These are phyloP conservation scores for Phytophthora europaea DNA, from an alignment of 352 stramenopile genomes.

Conservation along the genomic window DNA sequence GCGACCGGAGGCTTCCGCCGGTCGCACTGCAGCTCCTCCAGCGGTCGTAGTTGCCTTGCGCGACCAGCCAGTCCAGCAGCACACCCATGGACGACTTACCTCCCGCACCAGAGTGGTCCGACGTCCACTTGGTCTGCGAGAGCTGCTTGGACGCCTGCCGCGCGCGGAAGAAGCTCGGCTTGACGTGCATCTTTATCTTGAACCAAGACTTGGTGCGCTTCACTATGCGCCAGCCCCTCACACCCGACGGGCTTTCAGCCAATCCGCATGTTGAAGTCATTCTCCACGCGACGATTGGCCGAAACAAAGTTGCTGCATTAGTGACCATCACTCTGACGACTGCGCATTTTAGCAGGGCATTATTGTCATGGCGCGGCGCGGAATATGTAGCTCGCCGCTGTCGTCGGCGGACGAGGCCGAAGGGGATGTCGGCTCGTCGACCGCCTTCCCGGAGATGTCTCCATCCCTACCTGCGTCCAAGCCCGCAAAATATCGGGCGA, in stretches of 20 bases:
- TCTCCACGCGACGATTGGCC: conserved; percentile 20
- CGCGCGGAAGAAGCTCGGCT: conserved; percentile 39
- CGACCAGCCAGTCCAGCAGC: conserved; percentile 57
- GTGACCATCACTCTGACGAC: conserved; percentile 24
- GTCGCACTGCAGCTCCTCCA: conserved; percentile 37
- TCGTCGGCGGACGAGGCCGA: conserved; percentile 59
- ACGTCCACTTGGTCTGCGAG: conserved; percentile 31
- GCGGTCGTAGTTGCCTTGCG: conserved; percentile 50
- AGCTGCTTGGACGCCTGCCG: conserved; percentile 21
- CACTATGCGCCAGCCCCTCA: conserved; percentile 8
- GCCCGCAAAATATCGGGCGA: conserved; percentile 14
- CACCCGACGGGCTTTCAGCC: conserved; percentile 13
- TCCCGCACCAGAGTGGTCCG: conserved; percentile 33
- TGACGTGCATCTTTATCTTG: conserved; percentile 40
- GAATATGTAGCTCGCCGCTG: conserved; percentile 60
- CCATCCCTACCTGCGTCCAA: conserved; percentile 23
- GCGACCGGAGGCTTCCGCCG: conserved; percentile 2
- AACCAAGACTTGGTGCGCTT: conserved; percentile 1
- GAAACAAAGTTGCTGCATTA: conserved; percentile 16
- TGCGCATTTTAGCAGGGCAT: conserved; percentile 11
- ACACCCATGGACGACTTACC: conserved; percentile 61
- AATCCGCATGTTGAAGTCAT: conserved; percentile 30
- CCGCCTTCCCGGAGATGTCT: conserved; percentile 20
- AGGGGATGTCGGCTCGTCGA: background rate
- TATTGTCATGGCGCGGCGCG: conserved; percentile 15